Evolutionary conservation across 257 asterid species (phyloP), one percentile per base, ranked within the genome.

Genomic region (Oldenlandia corymbosa): DNA sequence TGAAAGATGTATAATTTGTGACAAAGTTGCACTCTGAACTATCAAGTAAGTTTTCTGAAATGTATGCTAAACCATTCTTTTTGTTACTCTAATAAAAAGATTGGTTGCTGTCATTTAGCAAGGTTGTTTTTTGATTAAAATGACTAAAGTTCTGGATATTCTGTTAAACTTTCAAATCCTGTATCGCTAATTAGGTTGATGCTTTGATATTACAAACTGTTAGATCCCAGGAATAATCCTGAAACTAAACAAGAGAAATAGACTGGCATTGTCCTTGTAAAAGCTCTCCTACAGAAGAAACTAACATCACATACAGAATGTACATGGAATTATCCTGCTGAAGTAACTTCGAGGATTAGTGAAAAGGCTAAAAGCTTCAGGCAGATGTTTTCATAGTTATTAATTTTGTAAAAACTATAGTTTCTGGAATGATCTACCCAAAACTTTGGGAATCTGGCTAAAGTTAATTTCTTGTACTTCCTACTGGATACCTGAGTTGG

Each of bases 31-130:
- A 3, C 37, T 55, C 61, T 55, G 9, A 34, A 34, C 9, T 34
- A 36, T 45, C 32, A 26, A 70, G 80, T 74, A 57, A 76, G 76
- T 60, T 65, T 61, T 45, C 49, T 28, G 47, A 61, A 12, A 28
- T 26, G 9, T n/a, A 21, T 18, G 28, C 5, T 3, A 13, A 27
- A 28, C n/a, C n/a, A 8, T 34, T 18, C 43, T 18, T 45, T 41
- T 45, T 8, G 34, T 50, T 30, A 12, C 50, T 0, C 7, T 4
- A 2, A 18, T 36, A 7, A 27, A 7, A 14, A 4, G 51, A 11
- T 50, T 36, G 5, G 0, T 58, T 9, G 14, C 1, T 47, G 4
- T 49, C 48, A 36, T 13, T 23, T 50, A 16, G 32, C 20, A 64
- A 10, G n/a, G 28, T 62, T 0, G n/a, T 1, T 16, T 43, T 49